These are phyloP conservation scores for Castanea mollissima DNA, from an alignment of 306 rosid species.

Conservation along the genomic window DNA sequence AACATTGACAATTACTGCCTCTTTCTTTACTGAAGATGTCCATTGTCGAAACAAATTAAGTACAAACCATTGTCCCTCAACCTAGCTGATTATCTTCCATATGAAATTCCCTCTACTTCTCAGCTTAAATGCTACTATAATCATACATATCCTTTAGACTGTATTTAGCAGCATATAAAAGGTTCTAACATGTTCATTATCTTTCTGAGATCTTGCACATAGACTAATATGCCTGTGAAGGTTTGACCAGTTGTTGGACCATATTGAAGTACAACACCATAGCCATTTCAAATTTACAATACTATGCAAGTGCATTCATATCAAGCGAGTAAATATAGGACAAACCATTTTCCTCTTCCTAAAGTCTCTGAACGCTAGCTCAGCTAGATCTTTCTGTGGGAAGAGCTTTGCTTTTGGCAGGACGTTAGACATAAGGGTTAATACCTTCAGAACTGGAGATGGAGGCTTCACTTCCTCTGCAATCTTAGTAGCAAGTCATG, in stretches of 20 bases:
- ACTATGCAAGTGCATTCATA: background rate
- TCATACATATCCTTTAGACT: background rate
- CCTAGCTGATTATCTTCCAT: constrained; percentile 2
- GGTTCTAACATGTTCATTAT: background rate
- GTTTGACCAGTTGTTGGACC: background rate
- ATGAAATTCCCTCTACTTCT: background rate
- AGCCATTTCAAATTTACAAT: background rate
- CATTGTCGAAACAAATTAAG: background rate
- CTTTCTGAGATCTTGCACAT: background rate
- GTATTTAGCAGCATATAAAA: background rate
- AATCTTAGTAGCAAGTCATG: constrained; percentile 59
- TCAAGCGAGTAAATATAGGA: constrained; percentile 13
- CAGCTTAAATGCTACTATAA: background rate
- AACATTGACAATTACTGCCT: background rate
- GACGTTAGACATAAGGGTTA: constrained; percentile 57
- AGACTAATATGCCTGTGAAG: background rate
- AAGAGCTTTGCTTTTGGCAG: constrained; percentile 79
- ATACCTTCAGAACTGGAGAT: constrained; percentile 47
- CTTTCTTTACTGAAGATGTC: background rate
- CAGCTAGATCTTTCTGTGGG: constrained; percentile 59
- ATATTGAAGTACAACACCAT: background rate
- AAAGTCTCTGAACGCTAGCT: constrained; percentile 63
- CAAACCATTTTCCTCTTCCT: constrained; percentile 82
- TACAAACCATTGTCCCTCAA: background rate
- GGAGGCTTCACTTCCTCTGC: constrained; percentile 78